These are phyloP conservation scores for Fusarium mangiferae DNA, from an alignment of 2,329 filamentous ascomycete genomes.

Conservation along the genomic window DNA sequence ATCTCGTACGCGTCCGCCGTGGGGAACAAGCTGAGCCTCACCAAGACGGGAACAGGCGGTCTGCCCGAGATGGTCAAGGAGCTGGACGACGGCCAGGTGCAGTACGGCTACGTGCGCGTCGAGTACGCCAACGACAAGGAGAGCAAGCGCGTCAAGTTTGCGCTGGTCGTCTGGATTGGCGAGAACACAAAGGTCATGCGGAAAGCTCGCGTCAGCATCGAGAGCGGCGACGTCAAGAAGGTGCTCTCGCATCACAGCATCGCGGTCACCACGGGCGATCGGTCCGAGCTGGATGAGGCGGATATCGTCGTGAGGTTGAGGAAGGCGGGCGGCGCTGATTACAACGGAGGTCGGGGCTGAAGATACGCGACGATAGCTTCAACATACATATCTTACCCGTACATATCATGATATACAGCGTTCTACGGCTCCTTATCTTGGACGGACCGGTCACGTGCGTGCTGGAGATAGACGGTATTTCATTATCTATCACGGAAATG, in stretches of 20 bases:
- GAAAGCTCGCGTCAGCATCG: slow-evolving; percentile 74
- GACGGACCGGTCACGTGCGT: slow-evolving; percentile 18
- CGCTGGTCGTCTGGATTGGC: slow-evolving; percentile 75
- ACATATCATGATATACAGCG: neutral
- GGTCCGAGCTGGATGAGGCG: slow-evolving; percentile 68
- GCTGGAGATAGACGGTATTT: neutral
- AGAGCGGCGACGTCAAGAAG: slow-evolving; percentile 72
- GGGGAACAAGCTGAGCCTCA: slow-evolving; percentile 67
- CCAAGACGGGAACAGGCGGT: slow-evolving; percentile 68
- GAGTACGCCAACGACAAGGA: slow-evolving; percentile 79
- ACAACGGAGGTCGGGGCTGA: slow-evolving; percentile 72
- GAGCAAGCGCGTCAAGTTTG: slow-evolving; percentile 75
- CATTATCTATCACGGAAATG: slow-evolving; percentile 2
- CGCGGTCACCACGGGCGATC: slow-evolving; percentile 70
- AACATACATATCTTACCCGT: neutral
- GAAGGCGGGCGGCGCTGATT: slow-evolving; percentile 76
- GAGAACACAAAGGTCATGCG: slow-evolving; percentile 73
- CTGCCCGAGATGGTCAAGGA: slow-evolving; percentile 65
- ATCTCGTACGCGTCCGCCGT: slow-evolving; percentile 67
- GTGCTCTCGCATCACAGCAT: slow-evolving; percentile 73
- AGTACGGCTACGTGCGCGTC: slow-evolving; percentile 73
- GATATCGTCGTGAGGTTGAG: slow-evolving; percentile 70
- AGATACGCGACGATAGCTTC: neutral
- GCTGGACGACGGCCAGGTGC: slow-evolving; percentile 69
- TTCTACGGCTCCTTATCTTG: neutral